A percentile compares a stretch with the other conserved stretches of the same genome.
These are phyloP conservation scores for Panicum virgatum DNA, from an alignment of 202 grass and related monocot genomes.

Conservation along the genomic window DNA sequence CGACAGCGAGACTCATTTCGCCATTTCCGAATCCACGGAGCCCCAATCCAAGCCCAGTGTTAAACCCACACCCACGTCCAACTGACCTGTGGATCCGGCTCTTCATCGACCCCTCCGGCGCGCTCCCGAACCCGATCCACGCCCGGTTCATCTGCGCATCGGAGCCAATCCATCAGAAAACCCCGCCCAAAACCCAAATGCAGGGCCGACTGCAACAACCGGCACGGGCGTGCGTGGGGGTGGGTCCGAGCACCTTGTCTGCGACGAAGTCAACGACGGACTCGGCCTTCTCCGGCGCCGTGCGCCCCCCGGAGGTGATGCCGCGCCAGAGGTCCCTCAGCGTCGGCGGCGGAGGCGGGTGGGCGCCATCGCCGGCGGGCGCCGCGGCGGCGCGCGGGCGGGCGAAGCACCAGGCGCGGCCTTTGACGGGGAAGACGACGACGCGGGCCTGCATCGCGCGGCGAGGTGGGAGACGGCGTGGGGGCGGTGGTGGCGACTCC, in stretches of 20 bases:
- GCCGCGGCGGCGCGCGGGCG: conserved; percentile 33
- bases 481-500: conserved; percentile 27
- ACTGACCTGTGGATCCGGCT: conserved; percentile 77
- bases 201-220: background rate
- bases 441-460: conserved; percentile 73
- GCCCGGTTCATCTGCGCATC: conserved; percentile 70
- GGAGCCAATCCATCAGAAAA: conserved; percentile 10
- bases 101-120: conserved; percentile 80
- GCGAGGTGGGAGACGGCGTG: background rate
- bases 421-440: conserved; percentile 84
- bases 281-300: conserved; percentile 64
- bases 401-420: conserved; percentile 82
- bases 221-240: background rate
- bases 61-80: background rate
- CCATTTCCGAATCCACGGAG: conserved; percentile 15
- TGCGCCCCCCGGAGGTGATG: conserved; percentile 40
- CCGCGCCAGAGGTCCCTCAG: conserved; percentile 71
- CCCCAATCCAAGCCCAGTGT: background rate
- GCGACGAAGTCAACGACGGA: conserved; percentile 67
- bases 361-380: conserved; percentile 13
- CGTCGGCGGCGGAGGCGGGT: conserved; percentile 38
- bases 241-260: conserved; percentile 54
- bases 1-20: conserved; percentile 26
- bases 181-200: background rate
- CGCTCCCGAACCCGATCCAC: conserved; percentile 82